Percentiles rank a stretch among this genome's conserved stretches.
Evolutionary conservation across 306 rosid species (phyloP).

Genomic region (Cucurbita maxima): DNA sequence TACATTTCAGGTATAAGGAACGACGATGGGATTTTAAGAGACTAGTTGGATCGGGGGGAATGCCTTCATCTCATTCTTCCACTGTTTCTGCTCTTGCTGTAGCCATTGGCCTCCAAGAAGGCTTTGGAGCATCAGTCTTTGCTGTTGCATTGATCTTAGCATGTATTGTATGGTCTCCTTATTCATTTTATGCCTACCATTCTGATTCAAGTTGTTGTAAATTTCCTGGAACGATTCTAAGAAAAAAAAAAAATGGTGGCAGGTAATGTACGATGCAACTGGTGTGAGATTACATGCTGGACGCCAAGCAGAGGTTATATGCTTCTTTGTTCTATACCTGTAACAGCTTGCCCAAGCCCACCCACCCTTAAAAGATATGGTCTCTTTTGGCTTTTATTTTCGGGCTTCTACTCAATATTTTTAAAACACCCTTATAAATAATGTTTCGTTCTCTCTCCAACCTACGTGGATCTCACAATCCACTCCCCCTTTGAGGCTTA

Average conservation of each 20-base stretch:
- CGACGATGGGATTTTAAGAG: slow-evolving; percentile 81
- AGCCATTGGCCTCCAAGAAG: slow-evolving; percentile 83
- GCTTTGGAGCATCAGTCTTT: slow-evolving; percentile 69
- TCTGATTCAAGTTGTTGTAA: not conserved
- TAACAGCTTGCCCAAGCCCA: too few relatives aligned
- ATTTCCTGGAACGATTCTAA: not conserved
- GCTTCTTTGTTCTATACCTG: not conserved
- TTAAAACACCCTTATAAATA: too few relatives aligned
- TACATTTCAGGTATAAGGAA: slow-evolving; percentile 68
- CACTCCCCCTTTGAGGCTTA: too few relatives aligned
- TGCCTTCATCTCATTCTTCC: slow-evolving; percentile 98
- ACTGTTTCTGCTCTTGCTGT: slow-evolving; percentile 86
- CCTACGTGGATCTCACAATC: too few relatives aligned
- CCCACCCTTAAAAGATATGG: too few relatives aligned
- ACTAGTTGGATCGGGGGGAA: slow-evolving; percentile 90
- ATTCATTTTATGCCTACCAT: not conserved
- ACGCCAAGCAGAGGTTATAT: slow-evolving; percentile 93
- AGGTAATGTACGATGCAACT: slow-evolving; percentile 99
- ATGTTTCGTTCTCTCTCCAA: too few relatives aligned
- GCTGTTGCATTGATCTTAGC: slow-evolving; percentile 72
- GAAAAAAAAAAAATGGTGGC: slow-evolving; percentile 21
- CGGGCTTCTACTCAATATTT: too few relatives aligned
- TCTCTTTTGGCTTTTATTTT: too few relatives aligned
- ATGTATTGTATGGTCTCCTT: slow-evolving; percentile 46
- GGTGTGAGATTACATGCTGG: slow-evolving; percentile 98